Conservation (phyloP, 345 rosid species). For the Eutrema japonicum region DNA sequence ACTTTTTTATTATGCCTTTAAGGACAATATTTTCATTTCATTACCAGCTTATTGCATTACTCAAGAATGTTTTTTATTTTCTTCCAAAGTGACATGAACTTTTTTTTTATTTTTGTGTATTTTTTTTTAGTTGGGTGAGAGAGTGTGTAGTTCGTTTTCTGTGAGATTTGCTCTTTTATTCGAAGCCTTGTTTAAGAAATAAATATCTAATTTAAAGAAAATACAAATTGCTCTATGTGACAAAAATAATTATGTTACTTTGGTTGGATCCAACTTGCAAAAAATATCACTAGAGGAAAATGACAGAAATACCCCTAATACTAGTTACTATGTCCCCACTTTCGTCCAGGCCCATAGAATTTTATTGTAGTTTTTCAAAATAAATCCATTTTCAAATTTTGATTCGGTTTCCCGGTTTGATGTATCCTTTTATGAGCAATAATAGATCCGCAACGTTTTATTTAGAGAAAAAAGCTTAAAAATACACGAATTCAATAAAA, state of each 20-base stretch:
- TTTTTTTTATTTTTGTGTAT: background rate
- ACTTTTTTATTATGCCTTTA: background rate
- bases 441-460: slow-evolving; percentile 11
- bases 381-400: background rate
- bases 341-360: background rate
- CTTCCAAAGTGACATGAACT: slow-evolving; percentile 19
- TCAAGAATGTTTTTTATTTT: slow-evolving; percentile 12
- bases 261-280: slow-evolving; percentile 39
- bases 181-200: background rate
- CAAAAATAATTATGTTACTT: background rate
- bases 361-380: background rate
- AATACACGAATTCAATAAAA: too few relatives aligned
- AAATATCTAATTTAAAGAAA: background rate
- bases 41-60: slow-evolving; percentile 12
- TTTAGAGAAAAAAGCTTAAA: too few relatives aligned
- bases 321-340: background rate
- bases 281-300: background rate
- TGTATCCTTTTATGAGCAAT: background rate
- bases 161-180: slow-evolving; percentile 27
- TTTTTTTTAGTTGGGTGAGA: slow-evolving; percentile 19
- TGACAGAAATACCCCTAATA: slow-evolving; percentile 8
- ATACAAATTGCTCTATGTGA: background rate
- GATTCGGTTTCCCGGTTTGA: background rate
- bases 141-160: background rate
- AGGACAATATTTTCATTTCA: background rate